These are phyloP conservation scores for Phytophthora cajani DNA, from an alignment of 352 stramenopile species.

Conservation along the genomic window DNA sequence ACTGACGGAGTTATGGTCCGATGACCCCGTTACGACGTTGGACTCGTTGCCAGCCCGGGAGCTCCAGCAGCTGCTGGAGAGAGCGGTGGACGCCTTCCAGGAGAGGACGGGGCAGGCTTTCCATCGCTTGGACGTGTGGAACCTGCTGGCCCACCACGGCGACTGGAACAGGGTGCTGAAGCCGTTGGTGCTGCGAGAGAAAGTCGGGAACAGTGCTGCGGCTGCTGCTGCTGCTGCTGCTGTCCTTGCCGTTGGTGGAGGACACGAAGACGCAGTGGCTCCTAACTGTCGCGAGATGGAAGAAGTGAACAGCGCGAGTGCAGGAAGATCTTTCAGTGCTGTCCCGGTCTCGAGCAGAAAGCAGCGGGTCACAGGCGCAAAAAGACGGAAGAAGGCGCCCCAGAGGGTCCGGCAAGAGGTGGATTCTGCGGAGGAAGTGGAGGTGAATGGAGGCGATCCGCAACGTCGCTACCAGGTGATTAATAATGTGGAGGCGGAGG, in stretches of 20 bases:
- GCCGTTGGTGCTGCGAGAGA: conserved; percentile 1
- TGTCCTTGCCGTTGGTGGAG: too few relatives aligned
- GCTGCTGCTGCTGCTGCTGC: background rate
- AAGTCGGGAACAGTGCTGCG: background rate
- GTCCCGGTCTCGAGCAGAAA: background rate
- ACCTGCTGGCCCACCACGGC: conserved; percentile 8
- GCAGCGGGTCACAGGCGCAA: background rate
- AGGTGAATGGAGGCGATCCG: background rate
- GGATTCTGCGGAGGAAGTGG: background rate
- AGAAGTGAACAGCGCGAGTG: background rate
- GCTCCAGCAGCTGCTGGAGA: conserved; percentile 8
- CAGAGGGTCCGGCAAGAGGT: background rate
- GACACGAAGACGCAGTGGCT: too few relatives aligned
- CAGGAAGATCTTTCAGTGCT: background rate
- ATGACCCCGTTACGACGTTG: background rate
- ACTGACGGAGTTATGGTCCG: conserved; percentile 17
- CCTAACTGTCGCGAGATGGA: too few relatives aligned
- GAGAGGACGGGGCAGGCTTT: conserved; percentile 4
- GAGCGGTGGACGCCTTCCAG: conserved; percentile 4
- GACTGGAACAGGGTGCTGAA: conserved; percentile 17
- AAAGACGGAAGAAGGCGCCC: conserved; percentile 5
- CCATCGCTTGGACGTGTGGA: conserved; percentile 13
- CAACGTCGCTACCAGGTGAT: background rate
- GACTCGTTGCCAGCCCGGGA: background rate
- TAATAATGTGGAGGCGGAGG: background rate